Percentiles rank a stretch among this genome's conserved stretches.
phyloP scores from a whole-genome alignment of 495 filamentous ascomycete genomes.

The Hamigera avellanea region DNA sequence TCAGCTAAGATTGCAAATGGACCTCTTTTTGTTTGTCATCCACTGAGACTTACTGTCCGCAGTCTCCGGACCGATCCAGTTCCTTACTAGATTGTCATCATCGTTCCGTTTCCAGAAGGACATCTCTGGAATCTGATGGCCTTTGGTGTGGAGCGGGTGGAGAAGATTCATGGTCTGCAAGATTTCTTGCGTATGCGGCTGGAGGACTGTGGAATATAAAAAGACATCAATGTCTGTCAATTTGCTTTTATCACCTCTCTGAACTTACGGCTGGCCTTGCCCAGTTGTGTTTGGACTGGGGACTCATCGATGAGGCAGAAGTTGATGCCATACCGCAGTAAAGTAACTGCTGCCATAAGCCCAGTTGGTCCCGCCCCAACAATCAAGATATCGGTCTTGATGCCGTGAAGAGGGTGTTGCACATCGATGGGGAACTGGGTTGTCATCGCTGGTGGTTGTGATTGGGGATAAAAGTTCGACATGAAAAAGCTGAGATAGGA shows the following conservation, averaged over 20 bases:
- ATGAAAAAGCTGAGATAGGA: no score
- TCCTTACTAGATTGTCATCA: no score
- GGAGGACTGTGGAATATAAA: neutral
- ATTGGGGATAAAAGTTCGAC: no score
- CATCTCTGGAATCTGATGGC: neutral
- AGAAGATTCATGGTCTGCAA: constrained; percentile 1
- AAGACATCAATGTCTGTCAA: no score
- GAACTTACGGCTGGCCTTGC: neutral
- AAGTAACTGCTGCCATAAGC: neutral
- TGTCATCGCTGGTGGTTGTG: no score
- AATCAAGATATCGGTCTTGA: constrained; percentile 1
- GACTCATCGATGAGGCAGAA: constrained; percentile 1
- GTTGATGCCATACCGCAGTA: constrained; percentile 1
- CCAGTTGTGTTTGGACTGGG: neutral
- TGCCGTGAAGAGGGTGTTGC: no score
- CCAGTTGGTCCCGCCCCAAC: constrained; percentile 3
- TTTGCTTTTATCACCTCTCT: no score
- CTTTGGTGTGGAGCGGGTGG: neutral
- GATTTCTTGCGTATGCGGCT: constrained; percentile 2
- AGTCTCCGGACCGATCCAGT: no score
- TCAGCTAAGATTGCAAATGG: neutral
- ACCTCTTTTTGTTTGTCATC: no score
- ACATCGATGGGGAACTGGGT: no score
- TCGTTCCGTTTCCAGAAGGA: neutral
- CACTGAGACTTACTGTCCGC: no score